Evolutionary conservation across 129 eudicot genomes (phyloP).

Genomic region (Oenanthe sinensis): DNA sequence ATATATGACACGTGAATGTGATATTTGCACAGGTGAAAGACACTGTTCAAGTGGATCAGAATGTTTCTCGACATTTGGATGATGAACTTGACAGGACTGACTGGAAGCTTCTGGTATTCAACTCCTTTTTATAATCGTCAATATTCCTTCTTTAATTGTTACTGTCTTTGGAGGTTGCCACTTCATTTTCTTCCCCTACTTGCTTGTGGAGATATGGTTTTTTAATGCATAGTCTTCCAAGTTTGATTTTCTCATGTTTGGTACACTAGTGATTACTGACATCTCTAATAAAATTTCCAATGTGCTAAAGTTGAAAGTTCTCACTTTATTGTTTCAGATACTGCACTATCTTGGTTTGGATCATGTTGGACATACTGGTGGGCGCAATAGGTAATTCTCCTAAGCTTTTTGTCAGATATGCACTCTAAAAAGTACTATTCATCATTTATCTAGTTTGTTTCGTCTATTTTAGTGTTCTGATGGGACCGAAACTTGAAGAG

Average conservation of each 20-base stretch:
- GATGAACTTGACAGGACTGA: constrained; percentile 54
- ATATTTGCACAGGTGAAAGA: constrained; percentile 64
- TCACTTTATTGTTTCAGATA: constrained; percentile 49
- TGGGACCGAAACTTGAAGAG: constrained; percentile 81
- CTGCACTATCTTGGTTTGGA: constrained; percentile 98
- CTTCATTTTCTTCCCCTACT: background rate
- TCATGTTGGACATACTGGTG: constrained; percentile 98
- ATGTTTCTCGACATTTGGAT: constrained; percentile 80
- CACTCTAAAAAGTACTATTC: background rate
- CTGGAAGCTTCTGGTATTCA: constrained; percentile 82
- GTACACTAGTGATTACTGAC: background rate
- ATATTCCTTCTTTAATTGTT: background rate
- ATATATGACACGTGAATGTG: background rate
- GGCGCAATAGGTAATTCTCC: constrained; percentile 60
- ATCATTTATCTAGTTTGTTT: constrained; percentile 12
- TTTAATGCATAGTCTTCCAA: background rate
- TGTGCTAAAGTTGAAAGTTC: constrained; percentile 17
- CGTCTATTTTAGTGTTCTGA: constrained; percentile 54
- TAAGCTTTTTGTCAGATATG: constrained; percentile 2
- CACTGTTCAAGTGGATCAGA: constrained; percentile 88
- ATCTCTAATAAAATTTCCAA: background rate
- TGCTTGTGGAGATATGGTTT: background rate
- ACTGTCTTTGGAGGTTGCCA: background rate
- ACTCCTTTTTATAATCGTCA: background rate
- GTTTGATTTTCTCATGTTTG: background rate